These are phyloP conservation scores for Eucalyptus coolabah DNA, from an alignment of 345 rosid species.

Conservation along the genomic window DNA sequence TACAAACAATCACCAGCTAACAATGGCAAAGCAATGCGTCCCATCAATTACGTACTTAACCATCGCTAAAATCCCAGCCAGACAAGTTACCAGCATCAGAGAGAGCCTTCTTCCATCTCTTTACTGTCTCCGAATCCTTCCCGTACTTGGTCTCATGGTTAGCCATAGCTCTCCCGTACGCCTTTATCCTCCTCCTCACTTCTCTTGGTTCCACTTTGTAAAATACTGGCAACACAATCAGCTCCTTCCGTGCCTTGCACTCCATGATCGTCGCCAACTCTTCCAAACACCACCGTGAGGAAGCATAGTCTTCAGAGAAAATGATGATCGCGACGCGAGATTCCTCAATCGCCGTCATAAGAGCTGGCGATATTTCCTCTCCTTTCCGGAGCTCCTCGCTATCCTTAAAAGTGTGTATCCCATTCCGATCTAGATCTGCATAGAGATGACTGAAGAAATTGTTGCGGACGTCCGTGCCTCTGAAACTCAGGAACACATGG, in stretches of 20 bases:
- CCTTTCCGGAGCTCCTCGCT: no score
- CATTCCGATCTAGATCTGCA: rapidly evolving
- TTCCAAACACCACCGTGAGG: no score
- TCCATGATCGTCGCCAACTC: neutral
- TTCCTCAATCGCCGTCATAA: no score
- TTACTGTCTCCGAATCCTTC: rapidly evolving
- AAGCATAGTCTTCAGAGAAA: rapidly evolving
- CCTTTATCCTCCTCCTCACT: rapidly evolving
- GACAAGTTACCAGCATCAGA: rapidly evolving
- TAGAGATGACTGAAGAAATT: no score
- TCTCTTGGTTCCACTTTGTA: neutral
- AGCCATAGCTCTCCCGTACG: no score
- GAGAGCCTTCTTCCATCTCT: neutral
- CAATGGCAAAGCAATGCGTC: no score
- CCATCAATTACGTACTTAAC: no score
- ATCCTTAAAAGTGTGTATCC: no score
- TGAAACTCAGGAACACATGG: no score
- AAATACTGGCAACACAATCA: neutral
- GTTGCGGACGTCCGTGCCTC: no score
- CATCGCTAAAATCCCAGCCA: no score
- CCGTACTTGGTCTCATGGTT: rapidly evolving
- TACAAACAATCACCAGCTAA: no score
- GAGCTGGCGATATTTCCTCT: rapidly evolving
- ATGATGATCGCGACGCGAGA: rapidly evolving
- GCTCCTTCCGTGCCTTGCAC: neutral